These are phyloP conservation scores for Tetrapisispora taiwanensis DNA, from an alignment of 805 yeast species.

Conservation along the genomic window DNA sequence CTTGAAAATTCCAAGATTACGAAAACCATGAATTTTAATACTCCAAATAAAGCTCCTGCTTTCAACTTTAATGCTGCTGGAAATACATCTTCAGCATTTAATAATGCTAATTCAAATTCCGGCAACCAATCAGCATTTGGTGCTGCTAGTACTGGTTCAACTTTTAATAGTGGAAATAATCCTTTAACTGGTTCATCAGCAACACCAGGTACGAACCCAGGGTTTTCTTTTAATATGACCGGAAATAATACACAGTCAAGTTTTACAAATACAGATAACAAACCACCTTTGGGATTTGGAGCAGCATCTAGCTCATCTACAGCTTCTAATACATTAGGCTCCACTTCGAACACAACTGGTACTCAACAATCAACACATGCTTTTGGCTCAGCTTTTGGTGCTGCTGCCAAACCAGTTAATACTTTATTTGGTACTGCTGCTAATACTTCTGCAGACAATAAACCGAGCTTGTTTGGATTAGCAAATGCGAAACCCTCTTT, in stretches of 20 bases:
- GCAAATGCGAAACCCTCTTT: background rate
- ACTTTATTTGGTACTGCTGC: background rate
- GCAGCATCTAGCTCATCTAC: background rate
- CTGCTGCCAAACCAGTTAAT: background rate
- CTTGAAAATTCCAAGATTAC: too few species aligned
- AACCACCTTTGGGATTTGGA: background rate
- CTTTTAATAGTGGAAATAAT: background rate
- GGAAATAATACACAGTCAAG: background rate
- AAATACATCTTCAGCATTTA: background rate
- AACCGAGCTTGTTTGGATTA: background rate
- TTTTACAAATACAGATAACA: background rate
- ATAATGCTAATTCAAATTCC: background rate
- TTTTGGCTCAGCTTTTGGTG: slow-evolving; percentile 1
- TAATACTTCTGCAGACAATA: background rate
- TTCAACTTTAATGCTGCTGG: background rate
- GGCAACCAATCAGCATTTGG: slow-evolving; percentile 4
- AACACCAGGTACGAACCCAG: slow-evolving; percentile 5
- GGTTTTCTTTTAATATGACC: background rate
- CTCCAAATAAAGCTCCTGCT: slow-evolving; percentile 17
- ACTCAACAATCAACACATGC: background rate
- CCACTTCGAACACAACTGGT: background rate
- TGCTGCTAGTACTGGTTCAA: background rate
- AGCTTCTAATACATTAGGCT: background rate
- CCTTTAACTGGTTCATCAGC: background rate
- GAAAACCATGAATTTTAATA: slow-evolving; percentile 13